phyloP scores from a whole-genome alignment of 345 rosid genomes.

The Pugionium cornutum region DNA sequence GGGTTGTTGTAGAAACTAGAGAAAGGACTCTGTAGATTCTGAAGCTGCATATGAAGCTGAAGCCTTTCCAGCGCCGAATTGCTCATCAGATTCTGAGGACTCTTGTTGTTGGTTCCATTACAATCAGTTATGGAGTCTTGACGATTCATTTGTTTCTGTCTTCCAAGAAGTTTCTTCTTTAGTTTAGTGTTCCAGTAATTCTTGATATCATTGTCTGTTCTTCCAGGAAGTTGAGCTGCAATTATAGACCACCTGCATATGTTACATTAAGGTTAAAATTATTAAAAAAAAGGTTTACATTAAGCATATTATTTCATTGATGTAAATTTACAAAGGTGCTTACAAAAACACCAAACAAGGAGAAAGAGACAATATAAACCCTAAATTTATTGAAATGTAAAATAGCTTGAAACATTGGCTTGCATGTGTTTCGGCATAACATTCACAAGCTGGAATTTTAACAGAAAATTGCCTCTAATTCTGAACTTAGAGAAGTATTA shows the following conservation, averaged over 20 bases:
- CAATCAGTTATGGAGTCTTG: constrained; percentile 40
- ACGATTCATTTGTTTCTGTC: constrained; percentile 60
- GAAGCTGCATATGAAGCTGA: constrained; percentile 93
- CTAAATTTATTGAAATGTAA: constrained; percentile 31
- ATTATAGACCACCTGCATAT: constrained; percentile 88
- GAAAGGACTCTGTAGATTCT: constrained; percentile 62
- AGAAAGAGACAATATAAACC: constrained; percentile 41
- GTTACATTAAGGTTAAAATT: constrained; percentile 15
- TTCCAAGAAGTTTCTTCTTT: constrained; percentile 91
- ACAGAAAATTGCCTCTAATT: constrained; percentile 11
- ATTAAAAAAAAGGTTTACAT: background rate
- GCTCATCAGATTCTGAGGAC: constrained; percentile 58
- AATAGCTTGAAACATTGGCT: constrained; percentile 19
- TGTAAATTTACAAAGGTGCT: constrained; percentile 17
- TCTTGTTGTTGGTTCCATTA: constrained; percentile 37
- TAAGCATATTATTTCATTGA: background rate
- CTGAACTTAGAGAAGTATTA: constrained; percentile 1
- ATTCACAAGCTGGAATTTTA: constrained; percentile 22
- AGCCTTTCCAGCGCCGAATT: constrained; percentile 85
- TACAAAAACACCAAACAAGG: constrained; percentile 29
- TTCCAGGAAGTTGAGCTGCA: constrained; percentile 96
- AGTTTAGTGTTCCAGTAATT: constrained; percentile 95
- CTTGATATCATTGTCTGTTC: constrained; percentile 94
- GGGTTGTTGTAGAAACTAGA: constrained; percentile 62
- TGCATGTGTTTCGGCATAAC: constrained; percentile 40